Conservation (phyloP, 331 rosid species). For the Saraca asoca region DNA sequence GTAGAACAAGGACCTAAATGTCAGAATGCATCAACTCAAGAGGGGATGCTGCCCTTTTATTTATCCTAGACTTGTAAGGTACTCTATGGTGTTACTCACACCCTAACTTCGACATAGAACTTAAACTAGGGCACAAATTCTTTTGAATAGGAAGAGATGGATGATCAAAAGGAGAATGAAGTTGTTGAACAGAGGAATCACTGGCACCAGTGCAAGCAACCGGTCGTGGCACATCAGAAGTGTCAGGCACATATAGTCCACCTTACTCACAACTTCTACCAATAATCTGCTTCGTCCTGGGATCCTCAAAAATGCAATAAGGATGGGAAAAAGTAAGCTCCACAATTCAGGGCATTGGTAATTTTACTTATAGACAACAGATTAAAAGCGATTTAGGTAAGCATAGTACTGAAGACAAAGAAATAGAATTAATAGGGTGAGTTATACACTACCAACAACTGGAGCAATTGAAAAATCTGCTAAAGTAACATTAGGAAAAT, state of each 20-base stretch:
- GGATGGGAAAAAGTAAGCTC: not conserved
- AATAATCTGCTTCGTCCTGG: not conserved
- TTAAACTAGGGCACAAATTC: too few species aligned
- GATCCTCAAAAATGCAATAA: not conserved
- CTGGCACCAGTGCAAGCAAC: not conserved
- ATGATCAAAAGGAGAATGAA: not conserved
- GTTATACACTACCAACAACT: not conserved
- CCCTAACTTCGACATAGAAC: too few species aligned
- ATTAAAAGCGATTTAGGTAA: not conserved
- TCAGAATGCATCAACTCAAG: too few species aligned
- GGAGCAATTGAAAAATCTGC: not conserved
- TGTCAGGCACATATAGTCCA: not conserved
- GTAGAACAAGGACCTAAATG: too few species aligned
- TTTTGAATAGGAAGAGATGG: not conserved
- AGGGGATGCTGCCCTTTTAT: too few species aligned
- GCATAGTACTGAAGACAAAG: not conserved
- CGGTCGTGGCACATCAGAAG: not conserved
- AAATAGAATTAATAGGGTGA: not conserved
- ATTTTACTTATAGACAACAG: not conserved
- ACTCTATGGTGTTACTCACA: too few species aligned
- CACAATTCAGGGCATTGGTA: not conserved
- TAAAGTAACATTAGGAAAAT: not conserved
- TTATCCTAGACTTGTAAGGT: too few species aligned
- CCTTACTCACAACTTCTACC: not conserved
- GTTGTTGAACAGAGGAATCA: not conserved